These are phyloP conservation scores for Corinectria fuckeliana DNA, from an alignment of 2,329 filamentous ascomycete genomes.

Conservation along the genomic window DNA sequence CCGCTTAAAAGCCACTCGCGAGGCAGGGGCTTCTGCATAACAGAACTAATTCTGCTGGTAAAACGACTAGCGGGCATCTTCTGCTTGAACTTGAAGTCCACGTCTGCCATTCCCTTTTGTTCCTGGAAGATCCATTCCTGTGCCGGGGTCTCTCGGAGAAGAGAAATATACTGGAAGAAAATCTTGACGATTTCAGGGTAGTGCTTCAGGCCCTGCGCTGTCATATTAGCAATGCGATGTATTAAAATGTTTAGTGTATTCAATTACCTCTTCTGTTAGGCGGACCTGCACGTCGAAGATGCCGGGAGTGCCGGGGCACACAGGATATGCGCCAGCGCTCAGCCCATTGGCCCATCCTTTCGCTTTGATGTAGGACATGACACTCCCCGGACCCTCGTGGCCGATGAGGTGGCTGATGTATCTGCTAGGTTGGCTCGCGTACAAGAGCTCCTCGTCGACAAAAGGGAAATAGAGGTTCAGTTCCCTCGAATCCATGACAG, in stretches of 20 bases:
- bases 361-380: slow-evolving; percentile 86
- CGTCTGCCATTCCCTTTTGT: slow-evolving; percentile 86
- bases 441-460: slow-evolving; percentile 81
- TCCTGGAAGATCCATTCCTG: slow-evolving; percentile 96
- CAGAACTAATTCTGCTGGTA: slow-evolving; percentile 80
- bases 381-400: slow-evolving; percentile 90
- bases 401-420: slow-evolving; percentile 91
- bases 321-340: slow-evolving; percentile 74
- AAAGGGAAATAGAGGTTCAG: slow-evolving; percentile 85
- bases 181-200: slow-evolving; percentile 84
- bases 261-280: slow-evolving; percentile 76
- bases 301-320: slow-evolving; percentile 79
- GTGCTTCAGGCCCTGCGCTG: slow-evolving; percentile 68
- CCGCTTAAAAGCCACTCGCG: slow-evolving; percentile 89
- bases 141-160: slow-evolving; percentile 80
- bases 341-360: slow-evolving; percentile 90
- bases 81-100: slow-evolving; percentile 94
- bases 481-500: slow-evolving; percentile 85
- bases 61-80: slow-evolving; percentile 91
- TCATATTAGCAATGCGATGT: slow-evolving; percentile 18
- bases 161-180: slow-evolving; percentile 89
- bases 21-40: slow-evolving; percentile 91
- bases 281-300: slow-evolving; percentile 82
- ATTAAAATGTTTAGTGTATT: neutral
- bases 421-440: slow-evolving; percentile 80